These are phyloP conservation scores for Volutella citrinella DNA, from an alignment of 2,329 filamentous ascomycete species.

Conservation along the genomic window DNA sequence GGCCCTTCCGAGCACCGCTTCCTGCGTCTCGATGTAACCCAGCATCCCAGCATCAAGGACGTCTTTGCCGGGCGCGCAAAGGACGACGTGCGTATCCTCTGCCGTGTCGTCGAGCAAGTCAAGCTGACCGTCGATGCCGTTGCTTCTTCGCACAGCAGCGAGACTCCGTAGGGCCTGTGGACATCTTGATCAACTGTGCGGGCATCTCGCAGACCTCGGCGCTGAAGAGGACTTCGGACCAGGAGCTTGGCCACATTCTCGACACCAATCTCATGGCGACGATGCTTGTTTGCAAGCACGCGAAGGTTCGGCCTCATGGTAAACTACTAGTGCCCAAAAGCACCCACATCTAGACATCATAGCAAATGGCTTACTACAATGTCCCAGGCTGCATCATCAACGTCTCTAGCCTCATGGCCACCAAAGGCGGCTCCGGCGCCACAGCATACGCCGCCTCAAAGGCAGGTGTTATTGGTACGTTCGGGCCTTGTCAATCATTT, in stretches of 20 bases:
- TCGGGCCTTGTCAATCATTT: slow-evolving; percentile 9
- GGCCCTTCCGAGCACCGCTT: slow-evolving; percentile 30
- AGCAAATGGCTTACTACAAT: slow-evolving; percentile 4
- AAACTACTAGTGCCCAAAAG: too few relatives aligned
- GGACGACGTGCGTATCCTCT: slow-evolving; percentile 10
- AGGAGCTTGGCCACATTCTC: slow-evolving; percentile 56
- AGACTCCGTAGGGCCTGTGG: slow-evolving; percentile 29
- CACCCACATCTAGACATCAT: neutral
- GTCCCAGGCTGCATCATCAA: slow-evolving; percentile 70
- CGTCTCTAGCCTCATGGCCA: slow-evolving; percentile 71
- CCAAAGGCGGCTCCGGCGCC: slow-evolving; percentile 66
- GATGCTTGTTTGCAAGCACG: slow-evolving; percentile 57
- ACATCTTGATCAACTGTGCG: slow-evolving; percentile 76
- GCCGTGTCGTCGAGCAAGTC: too few relatives aligned
- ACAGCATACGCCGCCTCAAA: slow-evolving; percentile 77
- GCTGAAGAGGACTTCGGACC: slow-evolving; percentile 52
- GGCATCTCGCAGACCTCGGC: slow-evolving; percentile 66
- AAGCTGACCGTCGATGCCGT: too few relatives aligned
- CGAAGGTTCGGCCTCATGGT: slow-evolving; percentile 33
- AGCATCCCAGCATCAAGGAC: slow-evolving; percentile 26
- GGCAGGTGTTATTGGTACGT: slow-evolving; percentile 69
- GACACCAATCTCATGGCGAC: slow-evolving; percentile 69
- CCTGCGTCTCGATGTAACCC: slow-evolving; percentile 31
- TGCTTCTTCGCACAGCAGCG: slow-evolving; percentile 2
- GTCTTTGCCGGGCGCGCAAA: slow-evolving; percentile 23